These are phyloP conservation scores for Pseudopyrenochaeta lycopersici DNA, from an alignment of 2,329 filamentous ascomycete genomes.

Conservation along the genomic window DNA sequence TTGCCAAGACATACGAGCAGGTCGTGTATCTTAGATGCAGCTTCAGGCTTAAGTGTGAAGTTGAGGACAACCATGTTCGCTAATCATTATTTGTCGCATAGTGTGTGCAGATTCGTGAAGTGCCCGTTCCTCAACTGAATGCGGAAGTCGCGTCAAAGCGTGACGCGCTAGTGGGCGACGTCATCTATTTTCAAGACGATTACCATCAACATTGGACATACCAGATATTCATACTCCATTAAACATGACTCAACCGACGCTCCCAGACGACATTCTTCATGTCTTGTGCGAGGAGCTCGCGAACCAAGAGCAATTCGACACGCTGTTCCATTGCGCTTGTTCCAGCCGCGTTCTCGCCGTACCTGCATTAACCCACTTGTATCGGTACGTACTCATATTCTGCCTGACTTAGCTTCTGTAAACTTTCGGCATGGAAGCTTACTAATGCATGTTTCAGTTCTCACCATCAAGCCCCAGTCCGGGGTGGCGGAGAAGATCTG, in stretches of 20 bases:
- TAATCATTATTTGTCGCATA: constrained; percentile 18
- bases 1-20: constrained; percentile 77
- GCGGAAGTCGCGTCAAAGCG: constrained; percentile 24
- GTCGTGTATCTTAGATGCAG: constrained; percentile 75
- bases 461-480: constrained; percentile 55
- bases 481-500: constrained; percentile 55
- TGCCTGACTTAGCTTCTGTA: not conserved
- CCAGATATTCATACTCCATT: not conserved
- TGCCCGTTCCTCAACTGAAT: constrained; percentile 8
- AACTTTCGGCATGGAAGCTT: not conserved
- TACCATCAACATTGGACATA: constrained; percentile 17
- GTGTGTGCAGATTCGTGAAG: constrained; percentile 8
- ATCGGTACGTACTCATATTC: constrained; percentile 59
- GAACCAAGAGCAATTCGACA: constrained; percentile 64
- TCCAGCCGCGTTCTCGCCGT: constrained; percentile 65
- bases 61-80: constrained; percentile 62
- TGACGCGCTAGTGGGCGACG: constrained; percentile 26
- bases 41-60: constrained; percentile 78
- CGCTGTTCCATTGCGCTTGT: constrained; percentile 68
- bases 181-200: constrained; percentile 11
- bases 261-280: constrained; percentile 69
- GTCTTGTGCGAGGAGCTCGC: constrained; percentile 69
- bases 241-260: constrained; percentile 35
- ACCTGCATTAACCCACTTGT: constrained; percentile 69
- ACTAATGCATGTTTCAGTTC: constrained; percentile 39